A percentile compares a stretch with the other conserved stretches of the same genome.
These are phyloP conservation scores for Sporothrix globosa DNA, from an alignment of 2,329 filamentous ascomycete genomes.

Conservation along the genomic window DNA sequence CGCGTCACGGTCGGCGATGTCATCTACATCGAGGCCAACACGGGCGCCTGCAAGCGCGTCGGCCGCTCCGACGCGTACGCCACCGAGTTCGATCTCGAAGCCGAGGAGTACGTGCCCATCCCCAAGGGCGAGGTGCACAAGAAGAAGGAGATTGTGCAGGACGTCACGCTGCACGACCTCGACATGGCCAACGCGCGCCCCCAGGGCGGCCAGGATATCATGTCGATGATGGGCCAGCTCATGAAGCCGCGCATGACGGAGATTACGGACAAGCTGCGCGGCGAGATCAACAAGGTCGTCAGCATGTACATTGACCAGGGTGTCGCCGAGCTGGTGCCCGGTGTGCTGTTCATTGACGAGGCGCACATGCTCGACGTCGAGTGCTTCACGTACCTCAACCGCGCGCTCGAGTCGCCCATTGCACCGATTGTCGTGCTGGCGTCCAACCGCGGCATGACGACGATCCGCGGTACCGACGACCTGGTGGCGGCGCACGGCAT, in stretches of 20 bases:
- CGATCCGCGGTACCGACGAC: conserved; percentile 83
- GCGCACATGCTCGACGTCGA: conserved; percentile 99
- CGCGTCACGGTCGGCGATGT: conserved; percentile 94
- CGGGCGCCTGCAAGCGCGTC: conserved; percentile 94
- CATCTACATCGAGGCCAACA: conserved; percentile 99
- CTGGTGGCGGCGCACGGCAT: conserved; percentile 89
- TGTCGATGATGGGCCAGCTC: conserved; percentile 99
- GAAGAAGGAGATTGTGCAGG: conserved; percentile 99
- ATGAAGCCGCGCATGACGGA: conserved; percentile 99
- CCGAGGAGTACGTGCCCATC: conserved; percentile 97
- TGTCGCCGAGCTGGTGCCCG: conserved; percentile 95
- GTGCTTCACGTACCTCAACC: conserved; percentile 98
- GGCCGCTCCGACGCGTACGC: conserved; percentile 95
- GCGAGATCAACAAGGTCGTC: conserved; percentile 98
- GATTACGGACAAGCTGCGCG: conserved; percentile 94
- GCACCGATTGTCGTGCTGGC: conserved; percentile 97
- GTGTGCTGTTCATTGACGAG: conserved; percentile 98
- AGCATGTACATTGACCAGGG: conserved; percentile 99
- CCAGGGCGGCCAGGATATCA: conserved; percentile 97
- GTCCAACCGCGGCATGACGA: conserved; percentile 92
- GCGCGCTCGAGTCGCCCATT: conserved; percentile 92
- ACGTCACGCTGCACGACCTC: conserved; percentile 94
- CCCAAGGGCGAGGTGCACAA: conserved; percentile 99
- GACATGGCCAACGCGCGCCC: conserved; percentile 94
- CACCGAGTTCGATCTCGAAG: conserved; percentile 97